Percentiles rank a stretch among this genome's conserved stretches.
Evolutionary conservation across 2,329 filamentous ascomycete species (phyloP).

Genomic region (Periglandula ipomoeae): DNA sequence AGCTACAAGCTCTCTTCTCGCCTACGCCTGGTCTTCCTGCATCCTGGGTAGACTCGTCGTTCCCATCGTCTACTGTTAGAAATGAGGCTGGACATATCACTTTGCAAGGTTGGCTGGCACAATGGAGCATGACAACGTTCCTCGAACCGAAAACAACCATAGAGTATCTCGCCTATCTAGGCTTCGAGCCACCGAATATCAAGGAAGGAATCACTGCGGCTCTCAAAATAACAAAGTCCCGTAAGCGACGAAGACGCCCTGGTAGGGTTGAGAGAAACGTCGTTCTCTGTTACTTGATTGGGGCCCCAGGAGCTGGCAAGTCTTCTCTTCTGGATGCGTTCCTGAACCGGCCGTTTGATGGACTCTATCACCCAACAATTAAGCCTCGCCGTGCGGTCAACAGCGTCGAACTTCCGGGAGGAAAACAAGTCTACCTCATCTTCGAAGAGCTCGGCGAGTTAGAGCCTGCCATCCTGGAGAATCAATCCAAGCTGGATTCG

Average conservation of each 20-base stretch:
- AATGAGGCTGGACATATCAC: constrained; percentile 96
- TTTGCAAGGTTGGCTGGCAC: constrained; percentile 92
- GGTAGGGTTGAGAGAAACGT: constrained; percentile 90
- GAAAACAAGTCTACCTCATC: constrained; percentile 95
- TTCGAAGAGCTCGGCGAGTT: constrained; percentile 90
- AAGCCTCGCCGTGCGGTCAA: constrained; percentile 91
- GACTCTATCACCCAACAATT: constrained; percentile 85
- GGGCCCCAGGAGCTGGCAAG: constrained; percentile 79
- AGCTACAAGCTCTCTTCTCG: constrained; percentile 79
- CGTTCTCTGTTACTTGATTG: constrained; percentile 85
- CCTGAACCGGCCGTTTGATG: constrained; percentile 76
- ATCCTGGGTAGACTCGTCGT: constrained; percentile 81
- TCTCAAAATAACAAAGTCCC: constrained; percentile 83
- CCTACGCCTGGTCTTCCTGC: constrained; percentile 82
- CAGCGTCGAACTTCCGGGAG: constrained; percentile 88
- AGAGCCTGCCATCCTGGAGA: constrained; percentile 91
- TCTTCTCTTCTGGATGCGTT: constrained; percentile 87
- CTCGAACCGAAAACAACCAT: constrained; percentile 90
- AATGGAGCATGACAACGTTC: constrained; percentile 99
- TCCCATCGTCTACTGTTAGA: constrained; percentile 86
- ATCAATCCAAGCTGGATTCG: constrained; percentile 78
- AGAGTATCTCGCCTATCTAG: constrained; percentile 91
- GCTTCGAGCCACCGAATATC: constrained; percentile 75
- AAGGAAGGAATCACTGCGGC: constrained; percentile 72
- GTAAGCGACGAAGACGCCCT: constrained; percentile 73